Percentiles rank a stretch among this genome's conserved stretches.
phyloP scores from a whole-genome alignment of 2,329 filamentous ascomycete species.

The Hymenoscyphus salicellus region DNA sequence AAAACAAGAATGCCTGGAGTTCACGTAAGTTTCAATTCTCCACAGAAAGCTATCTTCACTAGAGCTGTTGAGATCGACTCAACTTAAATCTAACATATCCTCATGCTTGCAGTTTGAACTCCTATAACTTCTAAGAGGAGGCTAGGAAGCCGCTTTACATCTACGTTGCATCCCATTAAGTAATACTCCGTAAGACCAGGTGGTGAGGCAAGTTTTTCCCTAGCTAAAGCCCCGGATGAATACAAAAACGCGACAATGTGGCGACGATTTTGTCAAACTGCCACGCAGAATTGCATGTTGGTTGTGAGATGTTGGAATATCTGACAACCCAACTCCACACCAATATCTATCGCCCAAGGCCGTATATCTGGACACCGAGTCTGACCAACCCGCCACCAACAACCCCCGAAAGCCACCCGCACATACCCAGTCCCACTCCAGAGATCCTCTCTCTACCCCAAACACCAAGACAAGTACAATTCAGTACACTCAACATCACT shows the following conservation, averaged over 20 bases:
- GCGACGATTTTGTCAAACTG: background rate
- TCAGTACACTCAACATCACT: too few species aligned
- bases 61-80: background rate
- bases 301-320: background rate
- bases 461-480: too few species aligned
- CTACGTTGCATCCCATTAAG: too few species aligned
- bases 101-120: background rate
- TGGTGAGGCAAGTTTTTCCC: background rate
- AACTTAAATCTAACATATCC: background rate
- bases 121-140: too few species aligned
- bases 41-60: too few species aligned
- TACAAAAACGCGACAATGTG: background rate
- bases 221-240: background rate
- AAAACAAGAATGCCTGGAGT: too few species aligned
- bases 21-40: too few species aligned
- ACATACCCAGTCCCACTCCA: background rate
- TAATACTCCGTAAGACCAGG: background rate
- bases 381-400: background rate
- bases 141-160: too few species aligned
- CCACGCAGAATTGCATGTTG: background rate
- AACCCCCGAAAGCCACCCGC: background rate
- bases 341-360: too few species aligned
- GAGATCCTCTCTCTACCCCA: too few species aligned
- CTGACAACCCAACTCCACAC: background rate
- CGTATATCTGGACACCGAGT: too few species aligned